Evolutionary conservation across 768 basidiomycete genomes (phyloP).

Genomic region (Pulveroboletus sp.): DNA sequence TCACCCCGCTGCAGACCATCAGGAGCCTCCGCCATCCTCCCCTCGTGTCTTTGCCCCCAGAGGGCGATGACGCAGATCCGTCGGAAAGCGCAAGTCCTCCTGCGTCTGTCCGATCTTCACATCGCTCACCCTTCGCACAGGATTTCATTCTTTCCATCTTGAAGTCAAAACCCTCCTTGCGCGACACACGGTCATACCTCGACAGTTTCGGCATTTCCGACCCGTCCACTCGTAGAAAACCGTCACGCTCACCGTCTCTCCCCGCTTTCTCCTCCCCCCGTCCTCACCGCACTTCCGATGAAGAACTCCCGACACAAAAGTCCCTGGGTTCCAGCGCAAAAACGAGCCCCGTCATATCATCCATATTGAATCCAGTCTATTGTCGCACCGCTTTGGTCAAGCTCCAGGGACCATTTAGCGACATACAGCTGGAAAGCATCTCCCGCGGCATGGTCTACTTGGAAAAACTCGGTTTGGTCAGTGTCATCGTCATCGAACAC

Average conservation of each 20-base stretch:
- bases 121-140: constrained; percentile 39
- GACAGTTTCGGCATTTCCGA: constrained; percentile 82
- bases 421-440: constrained; percentile 91
- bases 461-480: constrained; percentile 92
- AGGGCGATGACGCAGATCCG: constrained; percentile 25
- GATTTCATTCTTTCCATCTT: constrained; percentile 96
- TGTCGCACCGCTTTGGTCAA: constrained; percentile 93
- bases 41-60: constrained; percentile 5
- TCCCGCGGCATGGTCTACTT: constrained; percentile 91
- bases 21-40: constrained; percentile 25
- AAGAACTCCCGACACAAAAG: constrained; percentile 16
- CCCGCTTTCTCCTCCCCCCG: constrained; percentile 25
- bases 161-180: constrained; percentile 83
- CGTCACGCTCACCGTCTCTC: constrained; percentile 18
- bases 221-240: constrained; percentile 25
- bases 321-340: constrained; percentile 35
- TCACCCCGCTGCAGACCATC: constrained; percentile 26
- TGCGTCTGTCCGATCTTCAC: background rate
- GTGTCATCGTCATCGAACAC: constrained; percentile 91
- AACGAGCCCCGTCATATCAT: constrained; percentile 54
- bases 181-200: constrained; percentile 88
- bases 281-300: constrained; percentile 3
- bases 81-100: constrained; percentile 48
- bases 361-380: constrained; percentile 80
- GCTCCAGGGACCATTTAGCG: constrained; percentile 92